A percentile compares a stretch with the other conserved stretches of the same genome.
Conservation (phyloP, 1,139 yeast species). For the Kodamaea alishanica region DNA sequence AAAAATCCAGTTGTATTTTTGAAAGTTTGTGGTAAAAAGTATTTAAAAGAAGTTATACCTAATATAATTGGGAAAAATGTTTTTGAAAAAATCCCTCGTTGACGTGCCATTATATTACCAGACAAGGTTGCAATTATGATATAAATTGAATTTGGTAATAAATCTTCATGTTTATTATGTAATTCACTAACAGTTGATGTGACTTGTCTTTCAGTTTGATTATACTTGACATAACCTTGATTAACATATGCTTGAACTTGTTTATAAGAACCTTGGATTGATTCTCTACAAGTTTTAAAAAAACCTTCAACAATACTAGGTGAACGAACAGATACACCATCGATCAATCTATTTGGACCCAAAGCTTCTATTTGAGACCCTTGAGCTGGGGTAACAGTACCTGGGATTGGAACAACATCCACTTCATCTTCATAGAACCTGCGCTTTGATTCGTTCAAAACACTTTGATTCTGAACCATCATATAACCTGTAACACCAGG, state of each 20-base stretch:
- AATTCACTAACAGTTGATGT: constrained; percentile 65
- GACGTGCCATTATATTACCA: constrained; percentile 79
- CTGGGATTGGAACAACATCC: constrained; percentile 50
- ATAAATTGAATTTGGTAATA: constrained; percentile 74
- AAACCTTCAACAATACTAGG: constrained; percentile 45
- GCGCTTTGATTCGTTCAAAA: constrained; percentile 33
- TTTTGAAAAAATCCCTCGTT: constrained; percentile 58
- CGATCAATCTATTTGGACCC: constrained; percentile 47
- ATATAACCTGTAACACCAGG: constrained; percentile 8
- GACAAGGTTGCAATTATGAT: constrained; percentile 71
- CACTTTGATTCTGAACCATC: constrained; percentile 2
- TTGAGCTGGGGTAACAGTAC: constrained; percentile 50
- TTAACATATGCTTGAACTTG: constrained; percentile 23
- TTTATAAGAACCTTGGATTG: constrained; percentile 16
- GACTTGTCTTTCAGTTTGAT: constrained; percentile 62
- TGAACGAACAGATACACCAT: constrained; percentile 58
- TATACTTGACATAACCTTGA: constrained; percentile 45
- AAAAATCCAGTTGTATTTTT: constrained; percentile 57
- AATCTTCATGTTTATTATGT: constrained; percentile 68
- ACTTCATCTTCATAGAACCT: constrained; percentile 61
- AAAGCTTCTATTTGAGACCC: constrained; percentile 40
- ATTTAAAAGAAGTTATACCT: constrained; percentile 67
- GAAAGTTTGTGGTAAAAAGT: constrained; percentile 77
- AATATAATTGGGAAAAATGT: constrained; percentile 59
- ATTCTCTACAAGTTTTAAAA: constrained; percentile 47